Conservation (phyloP, 495 filamentous ascomycete species). For the Neurospora sp. region DNA sequence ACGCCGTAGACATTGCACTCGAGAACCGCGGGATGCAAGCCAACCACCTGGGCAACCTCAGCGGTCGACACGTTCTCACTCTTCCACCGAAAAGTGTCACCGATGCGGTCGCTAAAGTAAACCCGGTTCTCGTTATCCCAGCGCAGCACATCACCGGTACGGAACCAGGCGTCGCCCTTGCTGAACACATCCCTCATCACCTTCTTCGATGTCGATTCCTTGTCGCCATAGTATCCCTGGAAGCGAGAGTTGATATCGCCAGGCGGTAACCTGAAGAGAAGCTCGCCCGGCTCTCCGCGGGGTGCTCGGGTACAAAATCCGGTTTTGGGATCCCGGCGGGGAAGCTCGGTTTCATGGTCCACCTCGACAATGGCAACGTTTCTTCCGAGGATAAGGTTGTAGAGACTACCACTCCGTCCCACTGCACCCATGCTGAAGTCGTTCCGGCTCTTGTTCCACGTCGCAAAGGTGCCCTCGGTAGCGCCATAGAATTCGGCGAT, state of each 20-base stretch:
- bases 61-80: slow-evolving; percentile 84
- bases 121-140: slow-evolving; percentile 61
- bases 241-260: slow-evolving; percentile 54
- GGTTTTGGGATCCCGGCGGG: slow-evolving; percentile 60
- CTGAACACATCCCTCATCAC: slow-evolving; percentile 66
- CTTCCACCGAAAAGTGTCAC: slow-evolving; percentile 95
- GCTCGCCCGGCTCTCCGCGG: slow-evolving; percentile 63
- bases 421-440: slow-evolving; percentile 70
- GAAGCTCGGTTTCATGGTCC: slow-evolving; percentile 61
- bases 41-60: slow-evolving; percentile 68
- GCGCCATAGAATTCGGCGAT: slow-evolving; percentile 87
- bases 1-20: slow-evolving; percentile 92
- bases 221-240: slow-evolving; percentile 82
- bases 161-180: slow-evolving; percentile 81
- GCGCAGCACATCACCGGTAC: slow-evolving; percentile 73
- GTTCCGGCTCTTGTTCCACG: slow-evolving; percentile 70
- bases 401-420: slow-evolving; percentile 61
- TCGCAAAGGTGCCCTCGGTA: slow-evolving; percentile 65
- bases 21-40: slow-evolving; percentile 51
- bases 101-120: slow-evolving; percentile 84
- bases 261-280: slow-evolving; percentile 65
- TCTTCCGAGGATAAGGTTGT: slow-evolving; percentile 40
- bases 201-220: slow-evolving; percentile 63
- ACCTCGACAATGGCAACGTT: slow-evolving; percentile 54
- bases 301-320: slow-evolving; percentile 56